Evolutionary conservation across 2,329 filamentous ascomycete genomes (phyloP).

Genomic region (Parasarocladium wereldwijsianum): DNA sequence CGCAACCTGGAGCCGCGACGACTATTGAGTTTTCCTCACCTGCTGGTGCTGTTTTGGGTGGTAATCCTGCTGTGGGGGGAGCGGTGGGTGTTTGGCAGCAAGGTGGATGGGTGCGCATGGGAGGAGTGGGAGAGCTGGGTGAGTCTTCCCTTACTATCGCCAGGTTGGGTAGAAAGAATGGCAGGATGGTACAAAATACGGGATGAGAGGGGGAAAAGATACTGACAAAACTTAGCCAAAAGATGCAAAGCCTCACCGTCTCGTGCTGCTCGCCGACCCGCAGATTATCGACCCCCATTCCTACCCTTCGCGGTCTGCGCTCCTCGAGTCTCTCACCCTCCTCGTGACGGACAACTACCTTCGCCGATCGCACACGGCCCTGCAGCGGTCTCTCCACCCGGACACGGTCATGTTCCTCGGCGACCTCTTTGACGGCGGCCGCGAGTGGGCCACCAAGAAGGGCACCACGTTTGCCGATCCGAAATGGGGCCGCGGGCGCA

Average conservation of each 20-base stretch:
- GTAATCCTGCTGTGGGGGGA: slow-evolving; percentile 75
- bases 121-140: slow-evolving; percentile 88
- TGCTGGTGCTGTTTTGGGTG: slow-evolving; percentile 61
- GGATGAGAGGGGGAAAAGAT: background rate
- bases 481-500: slow-evolving; percentile 37
- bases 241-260: slow-evolving; percentile 65
- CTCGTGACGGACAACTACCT: slow-evolving; percentile 79
- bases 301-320: slow-evolving; percentile 67
- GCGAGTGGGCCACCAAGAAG: slow-evolving; percentile 73
- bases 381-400: slow-evolving; percentile 64
- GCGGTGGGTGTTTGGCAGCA: slow-evolving; percentile 57
- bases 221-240: slow-evolving; percentile 50
- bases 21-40: slow-evolving; percentile 49
- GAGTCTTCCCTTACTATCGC: slow-evolving; percentile 15
- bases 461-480: slow-evolving; percentile 46
- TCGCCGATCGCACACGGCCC: slow-evolving; percentile 61
- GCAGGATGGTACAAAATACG: slow-evolving; percentile 6
- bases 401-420: slow-evolving; percentile 85
- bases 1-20: slow-evolving; percentile 33
- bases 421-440: slow-evolving; percentile 87
- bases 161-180: slow-evolving; percentile 6
- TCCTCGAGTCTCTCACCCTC: slow-evolving; percentile 36
- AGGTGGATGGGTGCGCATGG: slow-evolving; percentile 65
- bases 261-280: slow-evolving; percentile 77
- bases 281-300: slow-evolving; percentile 89